Evolutionary conservation across 208 protist species (phyloP).

Genomic region (Trypanosomatidae sp.): DNA sequence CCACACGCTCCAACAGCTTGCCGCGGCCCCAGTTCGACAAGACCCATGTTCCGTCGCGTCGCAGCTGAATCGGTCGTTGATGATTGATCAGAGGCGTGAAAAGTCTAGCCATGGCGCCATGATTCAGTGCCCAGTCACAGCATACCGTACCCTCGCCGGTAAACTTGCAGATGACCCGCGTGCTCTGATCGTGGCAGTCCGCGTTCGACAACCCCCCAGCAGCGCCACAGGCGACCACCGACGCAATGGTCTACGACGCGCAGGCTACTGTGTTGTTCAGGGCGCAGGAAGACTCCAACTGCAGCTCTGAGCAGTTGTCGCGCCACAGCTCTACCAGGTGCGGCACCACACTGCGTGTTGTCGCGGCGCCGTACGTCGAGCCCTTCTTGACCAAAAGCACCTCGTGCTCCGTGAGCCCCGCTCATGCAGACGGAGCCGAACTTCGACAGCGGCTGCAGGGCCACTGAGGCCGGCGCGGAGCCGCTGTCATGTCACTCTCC

Average conservation of each 20-base stretch:
- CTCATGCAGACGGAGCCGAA: constrained; percentile 63
- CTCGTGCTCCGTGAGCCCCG: constrained; percentile 34
- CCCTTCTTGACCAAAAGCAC: constrained; percentile 91
- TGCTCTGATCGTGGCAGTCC: constrained; percentile 98
- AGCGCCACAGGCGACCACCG: constrained; percentile 93
- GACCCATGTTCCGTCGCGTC: constrained; percentile 97
- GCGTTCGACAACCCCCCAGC: constrained; percentile 89
- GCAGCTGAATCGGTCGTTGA: constrained; percentile 52
- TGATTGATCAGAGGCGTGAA: constrained; percentile 56
- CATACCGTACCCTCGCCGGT: constrained; percentile 95
- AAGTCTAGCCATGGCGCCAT: constrained; percentile 76
- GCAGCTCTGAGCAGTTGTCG: constrained; percentile 76
- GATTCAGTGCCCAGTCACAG: constrained; percentile 92
- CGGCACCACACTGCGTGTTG: constrained; percentile 92
- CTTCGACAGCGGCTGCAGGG: constrained; percentile 53
- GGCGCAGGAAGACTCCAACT: constrained; percentile 99
- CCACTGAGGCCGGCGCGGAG: constrained; percentile 44
- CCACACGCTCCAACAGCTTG: constrained; percentile 92
- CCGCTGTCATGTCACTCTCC: constrained; percentile 41
- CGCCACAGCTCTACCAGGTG: constrained; percentile 88
- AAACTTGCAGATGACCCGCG: constrained; percentile 99
- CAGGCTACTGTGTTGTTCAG: constrained; percentile 99
- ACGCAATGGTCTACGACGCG: constrained; percentile 92
- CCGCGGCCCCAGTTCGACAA: constrained; percentile 98
- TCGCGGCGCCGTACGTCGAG: constrained; percentile 96